A percentile compares a stretch with the other conserved stretches of the same genome.
Conservation (phyloP, 192 early-diverging fungal species). For the Entomortierella chlamydospora region DNA sequence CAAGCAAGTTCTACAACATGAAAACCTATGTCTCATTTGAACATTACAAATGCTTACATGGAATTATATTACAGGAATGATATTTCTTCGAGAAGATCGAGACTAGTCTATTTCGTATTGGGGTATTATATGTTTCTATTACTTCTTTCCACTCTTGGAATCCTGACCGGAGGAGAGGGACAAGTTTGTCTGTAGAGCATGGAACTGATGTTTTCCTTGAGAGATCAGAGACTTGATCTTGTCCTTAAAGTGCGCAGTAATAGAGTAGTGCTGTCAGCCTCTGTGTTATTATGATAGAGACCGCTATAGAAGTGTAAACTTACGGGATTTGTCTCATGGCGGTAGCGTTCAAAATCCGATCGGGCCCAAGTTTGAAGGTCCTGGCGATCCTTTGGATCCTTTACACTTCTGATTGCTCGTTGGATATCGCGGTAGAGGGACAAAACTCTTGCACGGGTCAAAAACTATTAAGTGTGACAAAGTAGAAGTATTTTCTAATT, state of each 20-base stretch:
- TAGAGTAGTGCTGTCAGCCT: neutral
- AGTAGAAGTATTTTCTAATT: neutral
- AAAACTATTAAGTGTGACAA: constrained; percentile 17
- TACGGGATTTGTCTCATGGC: constrained; percentile 47
- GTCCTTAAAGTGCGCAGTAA: constrained; percentile 13
- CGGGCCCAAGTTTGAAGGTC: constrained; percentile 48
- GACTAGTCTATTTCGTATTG: neutral
- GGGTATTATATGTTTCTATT: neutral
- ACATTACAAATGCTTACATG: neutral
- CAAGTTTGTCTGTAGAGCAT: constrained; percentile 39
- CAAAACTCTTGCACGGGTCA: constrained; percentile 42
- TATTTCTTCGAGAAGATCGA: neutral
- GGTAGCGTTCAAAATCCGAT: constrained; percentile 51
- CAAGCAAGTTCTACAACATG: neutral
- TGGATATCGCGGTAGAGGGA: constrained; percentile 52
- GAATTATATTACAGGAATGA: neutral
- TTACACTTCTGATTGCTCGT: constrained; percentile 28
- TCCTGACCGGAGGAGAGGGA: constrained; percentile 29
- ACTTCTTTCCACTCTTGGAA: constrained; percentile 32
- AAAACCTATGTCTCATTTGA: neutral
- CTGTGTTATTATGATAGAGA: neutral
- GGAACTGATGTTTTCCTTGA: constrained; percentile 52
- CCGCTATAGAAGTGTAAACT: neutral
- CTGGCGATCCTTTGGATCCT: constrained; percentile 42
- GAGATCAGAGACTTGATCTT: constrained; percentile 53